Percentiles rank a stretch among this genome's conserved stretches.
Evolutionary conservation across 805 yeast species (phyloP).

Genomic region (Ascoidea rubescens): DNA sequence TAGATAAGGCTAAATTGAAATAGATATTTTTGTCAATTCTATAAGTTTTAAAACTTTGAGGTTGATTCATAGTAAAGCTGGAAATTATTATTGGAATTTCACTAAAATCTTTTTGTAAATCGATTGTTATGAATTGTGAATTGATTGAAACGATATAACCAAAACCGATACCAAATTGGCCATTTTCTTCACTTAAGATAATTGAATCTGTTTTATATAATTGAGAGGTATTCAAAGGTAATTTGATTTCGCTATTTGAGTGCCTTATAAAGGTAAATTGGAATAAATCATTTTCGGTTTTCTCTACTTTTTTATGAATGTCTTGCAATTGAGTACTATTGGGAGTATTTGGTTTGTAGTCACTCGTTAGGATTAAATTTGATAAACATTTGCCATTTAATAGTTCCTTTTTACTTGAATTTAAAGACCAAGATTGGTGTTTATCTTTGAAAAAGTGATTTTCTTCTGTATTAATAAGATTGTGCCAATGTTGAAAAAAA

Average conservation of each 20-base stretch:
- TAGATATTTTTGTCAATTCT: conserved; percentile 74
- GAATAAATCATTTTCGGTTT: neutral
- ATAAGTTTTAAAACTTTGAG: conserved; percentile 25
- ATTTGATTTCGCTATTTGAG: too few relatives aligned
- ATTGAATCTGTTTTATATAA: conserved; percentile 47
- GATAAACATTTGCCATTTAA: conserved; percentile 47
- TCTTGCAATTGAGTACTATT: conserved; percentile 29
- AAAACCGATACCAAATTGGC: conserved; percentile 59
- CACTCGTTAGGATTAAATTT: conserved; percentile 26
- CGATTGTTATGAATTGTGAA: conserved; percentile 28
- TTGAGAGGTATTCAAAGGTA: conserved; percentile 26
- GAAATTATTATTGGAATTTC: conserved; percentile 7
- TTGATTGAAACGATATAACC: conserved; percentile 40
- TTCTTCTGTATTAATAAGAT: conserved; percentile 61
- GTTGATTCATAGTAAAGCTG: conserved; percentile 16
- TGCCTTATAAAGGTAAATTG: neutral
- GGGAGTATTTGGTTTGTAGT: conserved; percentile 12
- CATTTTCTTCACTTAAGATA: conserved; percentile 65
- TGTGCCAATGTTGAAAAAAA: conserved; percentile 67
- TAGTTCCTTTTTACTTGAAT: conserved; percentile 43
- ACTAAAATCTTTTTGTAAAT: conserved; percentile 8
- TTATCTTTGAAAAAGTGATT: conserved; percentile 34
- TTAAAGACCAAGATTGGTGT: conserved; percentile 56
- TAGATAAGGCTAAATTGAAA: conserved; percentile 61
- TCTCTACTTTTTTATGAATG: conserved; percentile 16